Base-by-base conservation (phyloP, 2,329 filamentous ascomycete genomes). In the Shiraia bambusicola region DNA sequence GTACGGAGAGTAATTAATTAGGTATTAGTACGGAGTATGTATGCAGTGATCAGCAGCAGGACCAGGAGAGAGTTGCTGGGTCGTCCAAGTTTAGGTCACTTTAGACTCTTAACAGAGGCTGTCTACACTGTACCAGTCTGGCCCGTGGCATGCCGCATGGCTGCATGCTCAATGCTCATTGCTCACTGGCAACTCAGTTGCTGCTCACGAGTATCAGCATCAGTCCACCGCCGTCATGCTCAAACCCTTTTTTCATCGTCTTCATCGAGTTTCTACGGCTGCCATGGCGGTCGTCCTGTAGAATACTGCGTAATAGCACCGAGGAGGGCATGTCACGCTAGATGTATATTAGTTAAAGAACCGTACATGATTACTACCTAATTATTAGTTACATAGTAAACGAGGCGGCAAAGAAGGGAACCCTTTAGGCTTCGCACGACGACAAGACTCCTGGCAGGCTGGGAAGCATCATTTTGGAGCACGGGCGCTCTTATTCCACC, bases 61-160 rank as follows among this genome's bases (percentile, higher is more conserved):
- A 33, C 32, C 37, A 29, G 33, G 34, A 28, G 36, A 32, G 33
- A 30, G 28, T 27, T 39, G 30, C 33, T 22, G 28, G 28, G 37
- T 30, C 27, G 26, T 41, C 49, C 50, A 54, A 45, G 37, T 54
- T 52, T 52, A 46, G 49, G n/a, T n/a, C n/a, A n/a, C n/a, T n/a
- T n/a, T n/a, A n/a, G n/a, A n/a, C n/a, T n/a, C n/a, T n/a, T n/a
- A n/a, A n/a, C n/a, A n/a, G n/a, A n/a, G n/a, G n/a, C n/a, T n/a
- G n/a, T n/a, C n/a, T n/a, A n/a, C n/a, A n/a, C n/a, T n/a, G n/a
- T n/a, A n/a, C n/a, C n/a, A n/a, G n/a, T n/a, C n/a, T 22, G 19
- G 19, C 19, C 19, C 19, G 19, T 22, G 19, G 19, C 19, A 22
- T 8, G 4, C 19, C 19, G n/a, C n/a, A n/a, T 22, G 19, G 4